These are phyloP conservation scores for Kodamaea fungicola DNA, from an alignment of 1,139 yeast genomes.

Conservation along the genomic window DNA sequence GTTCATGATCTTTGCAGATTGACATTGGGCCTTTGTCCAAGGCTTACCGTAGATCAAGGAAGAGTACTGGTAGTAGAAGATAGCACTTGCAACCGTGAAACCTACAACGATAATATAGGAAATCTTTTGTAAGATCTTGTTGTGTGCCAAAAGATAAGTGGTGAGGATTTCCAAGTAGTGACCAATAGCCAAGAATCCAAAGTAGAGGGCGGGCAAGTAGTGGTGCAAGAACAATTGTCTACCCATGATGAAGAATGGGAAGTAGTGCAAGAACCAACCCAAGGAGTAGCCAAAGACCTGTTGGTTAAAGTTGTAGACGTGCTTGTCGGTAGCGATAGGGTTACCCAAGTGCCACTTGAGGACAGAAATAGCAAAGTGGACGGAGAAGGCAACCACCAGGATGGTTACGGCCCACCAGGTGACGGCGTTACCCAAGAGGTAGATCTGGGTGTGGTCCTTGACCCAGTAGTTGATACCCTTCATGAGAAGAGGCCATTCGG, in stretches of 20 bases:
- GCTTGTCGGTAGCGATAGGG: slow-evolving; percentile 45
- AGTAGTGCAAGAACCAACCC: slow-evolving; percentile 84
- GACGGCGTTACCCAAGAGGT: slow-evolving; percentile 85
- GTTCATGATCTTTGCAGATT: slow-evolving; percentile 52
- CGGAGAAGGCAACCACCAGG: slow-evolving; percentile 50
- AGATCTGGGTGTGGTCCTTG: slow-evolving; percentile 70
- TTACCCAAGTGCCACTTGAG: slow-evolving; percentile 77
- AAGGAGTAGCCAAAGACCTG: slow-evolving; percentile 64
- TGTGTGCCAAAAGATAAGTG: slow-evolving; percentile 41
- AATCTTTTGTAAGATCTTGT: slow-evolving; percentile 28
- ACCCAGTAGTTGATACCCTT: slow-evolving; percentile 98
- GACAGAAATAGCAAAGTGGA: slow-evolving; percentile 52
- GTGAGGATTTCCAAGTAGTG: slow-evolving; percentile 73
- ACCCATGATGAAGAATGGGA: slow-evolving; percentile 90
- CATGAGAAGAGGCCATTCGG: slow-evolving; percentile 80
- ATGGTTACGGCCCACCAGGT: slow-evolving; percentile 85
- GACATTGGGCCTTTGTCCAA: slow-evolving; percentile 75
- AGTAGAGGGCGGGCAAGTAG: slow-evolving; percentile 86
- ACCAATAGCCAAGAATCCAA: slow-evolving; percentile 80
- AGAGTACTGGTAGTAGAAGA: slow-evolving; percentile 61
- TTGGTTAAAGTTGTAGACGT: slow-evolving; percentile 66
- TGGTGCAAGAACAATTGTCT: slow-evolving; percentile 93
- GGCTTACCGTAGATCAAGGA: slow-evolving; percentile 77
- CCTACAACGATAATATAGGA: slow-evolving; percentile 43
- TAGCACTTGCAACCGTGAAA: slow-evolving; percentile 49